These are phyloP conservation scores for Cercospora zeina DNA, from an alignment of 2,329 filamentous ascomycete genomes.

Conservation along the genomic window DNA sequence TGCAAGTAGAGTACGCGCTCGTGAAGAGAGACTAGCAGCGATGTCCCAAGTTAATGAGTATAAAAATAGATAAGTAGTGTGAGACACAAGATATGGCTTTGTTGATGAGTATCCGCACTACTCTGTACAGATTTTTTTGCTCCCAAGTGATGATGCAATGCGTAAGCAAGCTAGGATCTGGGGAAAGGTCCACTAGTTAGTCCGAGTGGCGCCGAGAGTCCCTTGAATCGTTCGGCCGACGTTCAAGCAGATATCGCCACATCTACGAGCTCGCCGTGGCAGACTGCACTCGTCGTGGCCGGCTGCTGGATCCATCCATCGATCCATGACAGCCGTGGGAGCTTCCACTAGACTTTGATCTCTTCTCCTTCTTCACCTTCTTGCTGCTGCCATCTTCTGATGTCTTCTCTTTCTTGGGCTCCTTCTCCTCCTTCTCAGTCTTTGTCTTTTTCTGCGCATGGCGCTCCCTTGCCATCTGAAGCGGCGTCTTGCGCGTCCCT, in stretches of 20 bases:
- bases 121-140: conserved; percentile 13
- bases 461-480: conserved; percentile 60
- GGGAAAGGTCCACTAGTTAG: conserved; percentile 26
- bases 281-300: conserved; percentile 14
- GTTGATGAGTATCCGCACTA: conserved; percentile 1
- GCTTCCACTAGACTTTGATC: conserved; percentile 26
- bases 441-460: conserved; percentile 52
- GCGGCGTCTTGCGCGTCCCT: conserved; percentile 47
- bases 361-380: conserved; percentile 28
- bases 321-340: conserved; percentile 15
- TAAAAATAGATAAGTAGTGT: not conserved
- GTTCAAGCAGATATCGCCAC: not conserved
- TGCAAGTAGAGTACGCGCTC: not conserved
- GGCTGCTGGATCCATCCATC: conserved; percentile 11
- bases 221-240: not conserved
- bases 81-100: not conserved
- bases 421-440: conserved; percentile 38
- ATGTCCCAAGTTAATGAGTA: not conserved
- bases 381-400: conserved; percentile 8
- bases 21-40: not conserved
- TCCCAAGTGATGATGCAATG: conserved; percentile 16
- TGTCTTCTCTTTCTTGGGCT: conserved; percentile 10
- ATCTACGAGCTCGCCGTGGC: conserved; percentile 15
- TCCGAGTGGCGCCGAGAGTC: conserved; percentile 12
- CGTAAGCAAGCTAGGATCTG: conserved; percentile 2